Evolutionary conservation across 345 rosid species (phyloP).

Genomic region (Salix caprea): DNA sequence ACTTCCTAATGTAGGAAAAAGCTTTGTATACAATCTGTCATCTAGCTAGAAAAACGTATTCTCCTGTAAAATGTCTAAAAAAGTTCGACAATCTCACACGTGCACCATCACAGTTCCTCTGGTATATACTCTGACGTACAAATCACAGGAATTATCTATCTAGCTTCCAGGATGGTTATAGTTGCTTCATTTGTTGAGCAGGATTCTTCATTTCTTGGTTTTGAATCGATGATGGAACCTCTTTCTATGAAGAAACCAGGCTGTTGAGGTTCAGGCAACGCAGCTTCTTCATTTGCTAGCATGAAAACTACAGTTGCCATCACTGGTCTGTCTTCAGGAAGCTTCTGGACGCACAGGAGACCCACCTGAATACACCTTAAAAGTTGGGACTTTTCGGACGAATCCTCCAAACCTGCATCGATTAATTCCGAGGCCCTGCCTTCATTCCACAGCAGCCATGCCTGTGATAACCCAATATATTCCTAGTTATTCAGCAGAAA

Average conservation of each 20-base stretch:
- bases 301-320: background rate
- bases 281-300: background rate
- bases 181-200: background rate
- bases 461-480: background rate
- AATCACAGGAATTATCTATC: background rate
- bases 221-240: background rate
- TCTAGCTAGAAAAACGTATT: too few relatives aligned
- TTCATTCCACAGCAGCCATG: conserved; percentile 12
- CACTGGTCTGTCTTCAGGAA: background rate
- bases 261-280: background rate
- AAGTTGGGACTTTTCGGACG: too few relatives aligned
- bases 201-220: background rate
- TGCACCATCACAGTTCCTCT: too few relatives aligned
- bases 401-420: background rate
- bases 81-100: too few relatives aligned
- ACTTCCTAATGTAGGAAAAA: too few relatives aligned
- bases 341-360: background rate
- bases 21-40: too few relatives aligned
- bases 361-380: background rate
- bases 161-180: conserved; percentile 10
- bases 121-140: too few relatives aligned
- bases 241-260: conserved; percentile 1
- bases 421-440: conserved; percentile 4
- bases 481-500: background rate
- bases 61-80: too few relatives aligned